These are phyloP conservation scores for Podaxis sp. DNA, from an alignment of 768 basidiomycete genomes.

Conservation along the genomic window DNA sequence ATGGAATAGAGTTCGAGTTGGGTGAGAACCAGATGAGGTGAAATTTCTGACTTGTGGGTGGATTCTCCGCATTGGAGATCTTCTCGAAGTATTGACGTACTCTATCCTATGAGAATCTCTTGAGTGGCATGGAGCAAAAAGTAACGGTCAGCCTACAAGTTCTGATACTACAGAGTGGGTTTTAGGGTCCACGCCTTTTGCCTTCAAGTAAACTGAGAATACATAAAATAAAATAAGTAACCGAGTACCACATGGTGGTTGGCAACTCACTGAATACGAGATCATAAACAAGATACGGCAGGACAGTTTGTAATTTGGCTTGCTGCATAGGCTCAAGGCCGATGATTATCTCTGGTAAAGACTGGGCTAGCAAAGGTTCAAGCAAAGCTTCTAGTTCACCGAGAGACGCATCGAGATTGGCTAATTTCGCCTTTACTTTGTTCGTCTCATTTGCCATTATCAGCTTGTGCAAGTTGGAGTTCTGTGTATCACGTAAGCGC, in stretches of 20 bases:
- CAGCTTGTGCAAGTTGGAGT: background rate
- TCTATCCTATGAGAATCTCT: constrained; percentile 49
- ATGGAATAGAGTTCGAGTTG: background rate
- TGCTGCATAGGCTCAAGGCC: constrained; percentile 70
- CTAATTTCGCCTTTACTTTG: constrained; percentile 43
- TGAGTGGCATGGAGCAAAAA: background rate
- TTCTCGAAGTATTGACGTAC: constrained; percentile 81
- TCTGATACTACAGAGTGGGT: constrained; percentile 75
- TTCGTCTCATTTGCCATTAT: constrained; percentile 43
- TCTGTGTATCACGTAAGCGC: background rate
- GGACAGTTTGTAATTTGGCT: constrained; percentile 72
- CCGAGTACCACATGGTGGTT: background rate
- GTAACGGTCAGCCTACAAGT: constrained; percentile 37
- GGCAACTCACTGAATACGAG: constrained; percentile 75
- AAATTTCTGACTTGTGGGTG: constrained; percentile 45
- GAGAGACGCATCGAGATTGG: constrained; percentile 50
- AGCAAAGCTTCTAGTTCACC: constrained; percentile 66
- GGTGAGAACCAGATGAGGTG: background rate
- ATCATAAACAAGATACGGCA: constrained; percentile 84
- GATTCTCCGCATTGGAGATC: constrained; percentile 70
- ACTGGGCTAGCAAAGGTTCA: constrained; percentile 61
- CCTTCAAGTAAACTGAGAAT: constrained; percentile 70
- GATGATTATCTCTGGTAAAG: constrained; percentile 62
- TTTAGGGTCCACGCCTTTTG: constrained; percentile 74
- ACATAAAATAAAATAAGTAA: constrained; percentile 3